Conservation (phyloP, 176 grass and related monocot genomes). For the Puccinellia tenuiflora region DNA sequence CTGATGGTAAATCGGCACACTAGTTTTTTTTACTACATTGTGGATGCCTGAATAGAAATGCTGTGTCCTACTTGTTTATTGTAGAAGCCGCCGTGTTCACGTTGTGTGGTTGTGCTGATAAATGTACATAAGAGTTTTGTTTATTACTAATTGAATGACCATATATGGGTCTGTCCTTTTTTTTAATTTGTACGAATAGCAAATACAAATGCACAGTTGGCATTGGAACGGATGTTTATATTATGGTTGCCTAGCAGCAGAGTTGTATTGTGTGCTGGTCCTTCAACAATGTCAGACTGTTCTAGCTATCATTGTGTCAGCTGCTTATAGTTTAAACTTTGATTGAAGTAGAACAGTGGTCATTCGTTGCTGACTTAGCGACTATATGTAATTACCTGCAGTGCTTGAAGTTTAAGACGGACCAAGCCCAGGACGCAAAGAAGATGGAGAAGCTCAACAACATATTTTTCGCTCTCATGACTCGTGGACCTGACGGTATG, state of each 20-base stretch:
- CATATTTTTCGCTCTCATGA: slow-evolving; percentile 92
- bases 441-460: slow-evolving; percentile 99
- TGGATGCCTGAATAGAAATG: background rate
- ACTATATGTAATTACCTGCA: slow-evolving; percentile 27
- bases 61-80: background rate
- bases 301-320: background rate
- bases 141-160: background rate
- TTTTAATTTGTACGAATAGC: background rate
- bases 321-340: background rate
- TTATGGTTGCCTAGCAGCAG: background rate
- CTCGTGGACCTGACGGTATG: slow-evolving; percentile 89
- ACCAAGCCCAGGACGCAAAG: slow-evolving; percentile 94
- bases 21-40: background rate
- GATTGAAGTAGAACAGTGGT: background rate
- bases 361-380: slow-evolving; percentile 12
- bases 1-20: background rate
- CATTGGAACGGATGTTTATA: background rate
- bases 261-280: background rate
- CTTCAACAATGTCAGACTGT: background rate
- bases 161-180: background rate
- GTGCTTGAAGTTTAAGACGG: slow-evolving; percentile 95
- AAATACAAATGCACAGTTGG: background rate
- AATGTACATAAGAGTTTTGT: background rate
- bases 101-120: background rate
- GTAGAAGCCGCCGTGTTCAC: background rate